These are phyloP conservation scores for Mucor saturninus DNA, from an alignment of 371 early-diverging fungal species.

Conservation along the genomic window DNA sequence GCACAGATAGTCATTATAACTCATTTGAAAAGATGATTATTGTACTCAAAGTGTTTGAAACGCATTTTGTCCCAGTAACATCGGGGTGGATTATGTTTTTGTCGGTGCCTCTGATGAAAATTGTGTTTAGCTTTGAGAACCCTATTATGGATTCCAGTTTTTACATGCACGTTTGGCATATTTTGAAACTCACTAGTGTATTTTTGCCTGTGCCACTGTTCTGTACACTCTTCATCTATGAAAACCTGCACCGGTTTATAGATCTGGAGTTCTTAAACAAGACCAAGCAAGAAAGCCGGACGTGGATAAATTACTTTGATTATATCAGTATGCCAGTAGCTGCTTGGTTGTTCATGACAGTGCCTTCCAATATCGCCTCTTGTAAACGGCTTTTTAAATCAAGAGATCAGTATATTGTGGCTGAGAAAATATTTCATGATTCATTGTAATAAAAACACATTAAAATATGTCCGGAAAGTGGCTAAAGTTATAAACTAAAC, in stretches of 20 bases:
- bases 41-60: conserved; percentile 58
- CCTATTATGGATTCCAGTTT: conserved; percentile 48
- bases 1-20: neutral
- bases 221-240: conserved; percentile 50
- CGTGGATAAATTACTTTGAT: conserved; percentile 45
- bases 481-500: neutral
- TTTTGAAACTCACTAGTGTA: conserved; percentile 48
- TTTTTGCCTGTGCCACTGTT: conserved; percentile 57
- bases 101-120: conserved; percentile 58
- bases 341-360: conserved; percentile 60
- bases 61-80: conserved; percentile 57
- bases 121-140: conserved; percentile 48
- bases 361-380: conserved; percentile 56
- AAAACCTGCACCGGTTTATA: conserved; percentile 45
- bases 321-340: conserved; percentile 50
- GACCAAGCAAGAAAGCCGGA: conserved; percentile 38
- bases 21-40: conserved; percentile 52
- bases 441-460: neutral
- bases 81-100: conserved; percentile 65
- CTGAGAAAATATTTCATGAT: conserved; percentile 43
- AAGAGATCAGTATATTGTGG: conserved; percentile 51
- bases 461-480: neutral
- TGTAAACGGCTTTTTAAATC: conserved; percentile 43
- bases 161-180: conserved; percentile 44
- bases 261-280: conserved; percentile 48